A percentile compares a stretch with the other conserved stretches of the same genome.
phyloP scores from a whole-genome alignment of 768 basidiomycete species.

The Collybia sordida region DNA sequence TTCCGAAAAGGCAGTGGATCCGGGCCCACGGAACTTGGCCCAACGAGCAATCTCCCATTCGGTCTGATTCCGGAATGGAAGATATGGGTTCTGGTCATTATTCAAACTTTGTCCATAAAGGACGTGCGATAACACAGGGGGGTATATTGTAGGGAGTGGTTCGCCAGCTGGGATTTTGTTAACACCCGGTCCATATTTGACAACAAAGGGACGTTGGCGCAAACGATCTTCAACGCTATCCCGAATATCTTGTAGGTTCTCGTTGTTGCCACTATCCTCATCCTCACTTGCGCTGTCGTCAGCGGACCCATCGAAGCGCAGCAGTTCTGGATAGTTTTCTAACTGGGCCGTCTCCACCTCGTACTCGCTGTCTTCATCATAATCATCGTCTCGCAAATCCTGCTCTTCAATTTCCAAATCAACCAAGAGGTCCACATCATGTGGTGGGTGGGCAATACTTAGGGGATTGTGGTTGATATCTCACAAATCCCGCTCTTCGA shows the following conservation, averaged over 20 bases:
- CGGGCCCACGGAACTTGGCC: slow-evolving; percentile 34
- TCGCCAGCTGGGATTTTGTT: slow-evolving; percentile 6
- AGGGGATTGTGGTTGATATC: no score
- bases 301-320: neutral
- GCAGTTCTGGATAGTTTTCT: neutral
- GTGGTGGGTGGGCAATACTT: no score
- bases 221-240: neutral
- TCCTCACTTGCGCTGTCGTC: neutral
- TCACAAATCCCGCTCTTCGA: no score
- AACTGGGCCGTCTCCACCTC: neutral
- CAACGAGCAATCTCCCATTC: slow-evolving; percentile 42
- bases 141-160: neutral
- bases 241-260: neutral
- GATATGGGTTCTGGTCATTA: slow-evolving; percentile 13
- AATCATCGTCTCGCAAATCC: neutral
- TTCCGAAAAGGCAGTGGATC: slow-evolving; percentile 37
- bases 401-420: no score
- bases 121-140: neutral
- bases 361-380: neutral
- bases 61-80: slow-evolving; percentile 31
- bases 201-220: slow-evolving; percentile 1
- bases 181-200: neutral
- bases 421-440: no score
- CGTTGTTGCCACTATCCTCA: neutral
- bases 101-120: slow-evolving; percentile 2